Base-by-base conservation (phyloP, 768 basidiomycete species). In the Lactarius deliciosus region DNA sequence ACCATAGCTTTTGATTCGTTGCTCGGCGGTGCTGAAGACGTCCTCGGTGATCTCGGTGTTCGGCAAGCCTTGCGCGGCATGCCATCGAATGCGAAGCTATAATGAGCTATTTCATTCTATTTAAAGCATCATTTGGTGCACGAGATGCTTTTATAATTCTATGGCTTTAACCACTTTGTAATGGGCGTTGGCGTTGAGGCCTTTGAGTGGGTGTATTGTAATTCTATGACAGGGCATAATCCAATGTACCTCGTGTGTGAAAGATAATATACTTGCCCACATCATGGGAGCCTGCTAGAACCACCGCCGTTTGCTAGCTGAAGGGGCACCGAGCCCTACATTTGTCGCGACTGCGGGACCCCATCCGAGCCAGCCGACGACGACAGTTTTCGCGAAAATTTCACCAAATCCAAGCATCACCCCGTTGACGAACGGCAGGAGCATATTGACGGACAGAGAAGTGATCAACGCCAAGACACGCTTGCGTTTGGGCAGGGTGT, bases 341-440 rank as follows among this genome's bases (percentile, higher is more conserved):
- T 63, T 66, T 57, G 75, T 74, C 9, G 64, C 74, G 18, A 76
- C 72, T 6, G 73, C 69, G 61, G 68, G 72, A 3, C 75, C 77
- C 80, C 80, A 82, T 43, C 81, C 81, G 50, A 82, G 74, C 82
- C 82, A 82, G 8, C 76, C 74, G 20, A 90, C 77, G 20, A 91
- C 75, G n/a, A 91, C 81, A 55, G 89, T 85, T 76, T 90, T 90
- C 41, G 90, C 94, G 74, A 95, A 94, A 59, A 96, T 90, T 77
- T 96, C 94, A 47, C 94, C 94, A 74, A 96, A 95, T n/a, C 94
- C 94, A 60, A 95, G 85, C 94, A 96, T 96, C 65, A 96, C 91
- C 22, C 94, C 94, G 70, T 96, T 96, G 10, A 96, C 83, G 76
- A 96, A 96, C 0, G 94, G 94, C 45, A 96, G 81, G 0, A 91